Conservation (phyloP, 352 stramenopile genomes). For the Phytophthora fragariae region DNA sequence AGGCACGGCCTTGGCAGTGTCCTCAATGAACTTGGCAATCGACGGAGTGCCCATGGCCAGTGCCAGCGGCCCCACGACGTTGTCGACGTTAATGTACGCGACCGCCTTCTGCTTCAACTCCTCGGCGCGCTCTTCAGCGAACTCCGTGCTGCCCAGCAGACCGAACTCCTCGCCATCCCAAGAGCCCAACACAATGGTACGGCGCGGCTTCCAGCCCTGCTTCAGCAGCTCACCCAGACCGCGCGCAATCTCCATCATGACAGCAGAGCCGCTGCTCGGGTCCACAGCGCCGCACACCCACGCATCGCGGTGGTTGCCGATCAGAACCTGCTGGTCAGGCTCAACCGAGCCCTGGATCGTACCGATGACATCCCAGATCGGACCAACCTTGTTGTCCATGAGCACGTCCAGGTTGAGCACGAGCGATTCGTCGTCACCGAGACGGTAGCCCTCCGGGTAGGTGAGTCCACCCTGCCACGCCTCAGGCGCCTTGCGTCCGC, state of each 20-base stretch:
- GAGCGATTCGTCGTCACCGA: constrained; percentile 54
- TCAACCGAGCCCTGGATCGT: constrained; percentile 43
- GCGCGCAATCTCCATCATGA: constrained; percentile 72
- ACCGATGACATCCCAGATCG: constrained; percentile 79
- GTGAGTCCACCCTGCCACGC: constrained; percentile 62
- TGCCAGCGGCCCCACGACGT: constrained; percentile 57
- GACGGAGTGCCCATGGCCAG: constrained; percentile 59
- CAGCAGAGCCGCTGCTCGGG: constrained; percentile 67
- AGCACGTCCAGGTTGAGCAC: constrained; percentile 54
- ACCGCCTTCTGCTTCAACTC: constrained; percentile 56
- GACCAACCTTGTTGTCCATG: constrained; percentile 59
- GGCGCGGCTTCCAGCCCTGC: constrained; percentile 60
- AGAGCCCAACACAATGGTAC: constrained; percentile 72
- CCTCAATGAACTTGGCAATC: constrained; percentile 57
- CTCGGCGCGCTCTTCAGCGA: constrained; percentile 56
- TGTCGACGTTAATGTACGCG: constrained; percentile 86
- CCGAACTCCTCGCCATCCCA: constrained; percentile 86
- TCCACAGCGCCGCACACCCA: constrained; percentile 83
- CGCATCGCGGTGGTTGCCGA: constrained; percentile 83
- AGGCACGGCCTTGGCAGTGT: constrained; percentile 54
- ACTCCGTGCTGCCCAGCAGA: constrained; percentile 79
- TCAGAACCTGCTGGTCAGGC: constrained; percentile 54
- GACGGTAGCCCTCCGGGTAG: constrained; percentile 58
- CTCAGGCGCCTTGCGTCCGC: constrained; percentile 47
- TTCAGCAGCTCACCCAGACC: constrained; percentile 63